Percentiles rank a stretch among this genome's conserved stretches.
Evolutionary conservation across 495 filamentous ascomycete species (phyloP).

Genomic region (Xylaria grammica): DNA sequence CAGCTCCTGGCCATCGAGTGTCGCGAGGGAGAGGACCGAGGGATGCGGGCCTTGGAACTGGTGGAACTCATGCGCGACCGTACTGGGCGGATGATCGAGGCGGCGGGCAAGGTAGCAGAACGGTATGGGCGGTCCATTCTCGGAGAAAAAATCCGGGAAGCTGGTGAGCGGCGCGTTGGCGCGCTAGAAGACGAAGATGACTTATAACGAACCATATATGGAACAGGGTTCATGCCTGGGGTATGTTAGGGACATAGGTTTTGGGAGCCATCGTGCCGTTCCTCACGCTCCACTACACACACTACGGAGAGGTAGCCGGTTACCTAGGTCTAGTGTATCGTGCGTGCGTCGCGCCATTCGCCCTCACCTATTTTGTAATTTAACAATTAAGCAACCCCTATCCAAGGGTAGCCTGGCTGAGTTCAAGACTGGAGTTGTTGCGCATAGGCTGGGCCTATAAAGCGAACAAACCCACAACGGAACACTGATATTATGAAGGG

Average conservation of each 20-base stretch:
- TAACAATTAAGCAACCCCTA: background rate
- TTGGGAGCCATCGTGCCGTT: background rate
- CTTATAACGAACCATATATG: slow-evolving; percentile 22
- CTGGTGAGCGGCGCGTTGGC: slow-evolving; percentile 68
- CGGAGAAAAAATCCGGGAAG: slow-evolving; percentile 83
- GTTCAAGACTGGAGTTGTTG: background rate
- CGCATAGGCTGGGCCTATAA: background rate
- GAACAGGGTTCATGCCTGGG: slow-evolving; percentile 4
- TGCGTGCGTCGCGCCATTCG: too few species aligned
- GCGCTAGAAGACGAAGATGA: slow-evolving; percentile 59
- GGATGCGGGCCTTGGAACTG: slow-evolving; percentile 89
- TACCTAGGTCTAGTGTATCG: too few species aligned
- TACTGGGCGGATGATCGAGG: slow-evolving; percentile 83
- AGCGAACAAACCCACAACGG: background rate
- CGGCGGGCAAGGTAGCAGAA: slow-evolving; percentile 80
- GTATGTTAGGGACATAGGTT: background rate
- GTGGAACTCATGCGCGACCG: slow-evolving; percentile 78
- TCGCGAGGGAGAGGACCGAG: slow-evolving; percentile 85
- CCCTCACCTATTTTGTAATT: background rate
- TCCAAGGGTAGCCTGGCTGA: background rate
- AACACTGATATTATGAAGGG: too few species aligned
- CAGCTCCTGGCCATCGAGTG: slow-evolving; percentile 92
- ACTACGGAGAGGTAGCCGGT: too few species aligned
- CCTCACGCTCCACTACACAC: too few species aligned
- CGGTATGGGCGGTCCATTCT: slow-evolving; percentile 77